Conservation (phyloP, 2,329 filamentous ascomycete species). For the Penicillium vulpinum region DNA sequence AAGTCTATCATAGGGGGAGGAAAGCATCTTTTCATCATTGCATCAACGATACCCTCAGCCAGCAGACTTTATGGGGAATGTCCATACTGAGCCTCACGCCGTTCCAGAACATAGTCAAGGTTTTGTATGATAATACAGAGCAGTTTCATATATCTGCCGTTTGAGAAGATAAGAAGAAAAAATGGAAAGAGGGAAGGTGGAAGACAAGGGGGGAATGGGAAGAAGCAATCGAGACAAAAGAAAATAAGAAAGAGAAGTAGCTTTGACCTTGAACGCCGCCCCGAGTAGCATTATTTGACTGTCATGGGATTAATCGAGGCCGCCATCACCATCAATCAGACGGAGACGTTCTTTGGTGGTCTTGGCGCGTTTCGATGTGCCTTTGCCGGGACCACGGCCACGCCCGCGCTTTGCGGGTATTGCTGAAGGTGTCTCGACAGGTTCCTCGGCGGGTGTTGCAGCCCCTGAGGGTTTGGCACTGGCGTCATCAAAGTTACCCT, state of each 20-base stretch:
- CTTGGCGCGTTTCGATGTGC: conserved; percentile 61
- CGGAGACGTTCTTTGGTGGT: conserved; percentile 55
- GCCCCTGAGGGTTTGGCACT: conserved; percentile 80
- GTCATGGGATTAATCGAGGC: conserved; percentile 28
- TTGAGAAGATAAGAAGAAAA: conserved; percentile 12
- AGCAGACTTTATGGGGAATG: not conserved
- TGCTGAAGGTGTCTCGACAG: conserved; percentile 41
- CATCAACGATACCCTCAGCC: not conserved
- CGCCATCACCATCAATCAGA: conserved; percentile 47
- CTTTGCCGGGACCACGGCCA: conserved; percentile 56
- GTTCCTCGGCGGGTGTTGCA: conserved; percentile 71
- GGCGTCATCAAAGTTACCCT: conserved; percentile 91
- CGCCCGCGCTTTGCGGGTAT: conserved; percentile 58
- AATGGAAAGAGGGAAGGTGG: conserved; percentile 1
- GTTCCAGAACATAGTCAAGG: conserved; percentile 7
- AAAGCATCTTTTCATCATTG: conserved; percentile 3
- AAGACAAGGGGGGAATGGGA: conserved; percentile 1
- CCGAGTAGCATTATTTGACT: conserved; percentile 19
- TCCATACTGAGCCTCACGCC: not conserved
- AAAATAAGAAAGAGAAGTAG: not conserved
- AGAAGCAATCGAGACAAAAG: conserved; percentile 1
- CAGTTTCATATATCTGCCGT: conserved; percentile 17
- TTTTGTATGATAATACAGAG: conserved; percentile 29
- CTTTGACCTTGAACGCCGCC: conserved; percentile 17
- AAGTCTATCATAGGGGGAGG: not conserved